Evolutionary conservation across 192 early-diverging fungal genomes (phyloP), one percentile per base, ranked within the genome.

Genomic region (Chytriomyces confervae): DNA sequence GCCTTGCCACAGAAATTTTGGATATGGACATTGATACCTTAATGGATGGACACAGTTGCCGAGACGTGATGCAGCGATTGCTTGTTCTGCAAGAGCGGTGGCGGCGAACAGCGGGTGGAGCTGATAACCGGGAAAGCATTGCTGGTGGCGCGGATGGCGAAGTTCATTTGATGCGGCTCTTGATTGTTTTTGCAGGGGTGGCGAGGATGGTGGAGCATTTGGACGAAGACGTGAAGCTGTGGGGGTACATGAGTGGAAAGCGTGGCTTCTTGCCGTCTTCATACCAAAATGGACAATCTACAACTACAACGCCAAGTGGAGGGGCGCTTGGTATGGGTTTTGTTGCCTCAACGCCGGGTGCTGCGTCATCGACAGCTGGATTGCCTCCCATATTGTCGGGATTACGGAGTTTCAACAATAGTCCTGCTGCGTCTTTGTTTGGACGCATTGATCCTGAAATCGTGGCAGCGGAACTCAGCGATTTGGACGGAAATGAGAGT

Each of bases 201-300:
- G 93, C 91, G 16, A 84, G 94, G 48, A 83, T 95, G 23, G 87
- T 95, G 2, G 91, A 95, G 77, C 90, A 91, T 83, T 87, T 94
- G 84, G 91, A 95, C 64, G 93, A 91, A 18, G 93, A 95, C 77
- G 83, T 86, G 7, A 83, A 82, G 10, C 87, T 92, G 64, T 94
- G 93, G 93, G 80, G 62, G 7, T 81, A 85, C 53, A 70, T 85
- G 45, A 77, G 70, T 72, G 77, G 74, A 36, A 50, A 50, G 46
- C 9, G 64, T 1, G 7, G 23, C 8, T 70, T 29, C 50, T 10
- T 50, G 62, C 51, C 43, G 6, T 57, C 53, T 20, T 57, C 53
- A 13, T 57, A 13, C 16, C 53, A 20, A 13, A 20, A 13, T 57
- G 53, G 53, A 57, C 16, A 57, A 57, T 20, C 16, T 20, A 3